Conservation (phyloP, 129 eudicot species). For the Kitagawia praeruptora region DNA sequence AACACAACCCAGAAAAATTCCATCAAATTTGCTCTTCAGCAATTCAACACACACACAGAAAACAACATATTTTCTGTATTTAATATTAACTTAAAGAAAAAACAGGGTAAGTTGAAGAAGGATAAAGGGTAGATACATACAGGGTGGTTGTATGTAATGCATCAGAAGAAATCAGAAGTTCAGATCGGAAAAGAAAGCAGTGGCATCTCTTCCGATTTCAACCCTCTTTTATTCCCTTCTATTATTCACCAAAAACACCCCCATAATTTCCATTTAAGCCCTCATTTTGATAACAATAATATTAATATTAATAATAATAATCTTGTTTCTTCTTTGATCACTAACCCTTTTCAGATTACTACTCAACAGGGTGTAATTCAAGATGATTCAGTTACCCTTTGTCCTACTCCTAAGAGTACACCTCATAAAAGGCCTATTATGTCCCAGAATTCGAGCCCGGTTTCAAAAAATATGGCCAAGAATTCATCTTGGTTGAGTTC, state of each 20-base stretch:
- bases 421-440: constrained; percentile 59
- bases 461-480: constrained; percentile 30
- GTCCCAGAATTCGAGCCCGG: constrained; percentile 22
- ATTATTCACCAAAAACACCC: constrained; percentile 31
- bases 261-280: constrained; percentile 17
- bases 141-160: constrained; percentile 52
- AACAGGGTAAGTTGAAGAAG: not conserved
- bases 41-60: not conserved
- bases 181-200: constrained; percentile 99
- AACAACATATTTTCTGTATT: not conserved
- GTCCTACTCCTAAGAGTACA: constrained; percentile 37
- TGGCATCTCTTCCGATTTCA: constrained; percentile 98
- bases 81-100: not conserved
- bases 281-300: constrained; percentile 7
- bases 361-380: constrained; percentile 15
- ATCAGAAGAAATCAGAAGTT: constrained; percentile 97
- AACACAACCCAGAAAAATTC: not conserved
- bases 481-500: constrained; percentile 46
- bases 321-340: not conserved
- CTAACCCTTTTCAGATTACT: constrained; percentile 14
- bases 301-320: too few relatives aligned
- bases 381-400: constrained; percentile 26
- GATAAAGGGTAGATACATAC: not conserved
- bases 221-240: constrained; percentile 32
- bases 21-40: not conserved